Evolutionary conservation across 2,329 filamentous ascomycete genomes (phyloP), one percentile per base, ranked within the genome.

Genomic region (Fusarium sp.): DNA sequence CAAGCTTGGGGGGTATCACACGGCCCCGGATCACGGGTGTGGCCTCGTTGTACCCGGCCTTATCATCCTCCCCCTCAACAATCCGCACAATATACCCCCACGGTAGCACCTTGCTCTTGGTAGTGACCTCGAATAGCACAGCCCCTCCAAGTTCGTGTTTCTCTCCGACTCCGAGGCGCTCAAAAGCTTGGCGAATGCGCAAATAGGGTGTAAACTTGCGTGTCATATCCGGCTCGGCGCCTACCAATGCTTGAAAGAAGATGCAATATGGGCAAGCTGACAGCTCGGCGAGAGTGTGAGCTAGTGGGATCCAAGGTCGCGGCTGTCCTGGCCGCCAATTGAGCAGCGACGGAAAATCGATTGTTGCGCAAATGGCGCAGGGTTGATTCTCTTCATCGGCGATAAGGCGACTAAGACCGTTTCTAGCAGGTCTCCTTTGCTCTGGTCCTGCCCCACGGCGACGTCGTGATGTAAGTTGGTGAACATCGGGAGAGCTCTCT

Each of bases 191-290:
- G 26, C 81, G 77, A 45, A 82, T 81, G 60, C 81, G 80, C 59
- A 82, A 60, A 60, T 82, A 82, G 2, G 81, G 81, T 12, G 80
- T 80, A 49, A 81, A 82, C 53, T 79, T 82, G 67, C 77, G 76
- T 11, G 74, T 77, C 62, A 64, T 64, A 20, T 80, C 77, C 17
- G 75, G 71, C 20, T 67, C 71, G 12, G 73, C 71, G 18, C 77
- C 78, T 23, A 82, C 76, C 69, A 82, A 68, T 52, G 79, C 77
- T 48, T 79, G 76, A 62, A 82, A 81, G 69, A 82, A 82, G 60
- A 77, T 75, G 67, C 81, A 82, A 69, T 80, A 82, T n/a, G 80
- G 80, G 54, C 80, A 82, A 6, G 67, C 62, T 18, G 78, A 77
- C 12, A 73, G 62, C 38, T 74, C 76, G 23, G 73, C 71, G 26